These are phyloP conservation scores for Citrus maxima DNA, from an alignment of 345 rosid species.

Conservation along the genomic window DNA sequence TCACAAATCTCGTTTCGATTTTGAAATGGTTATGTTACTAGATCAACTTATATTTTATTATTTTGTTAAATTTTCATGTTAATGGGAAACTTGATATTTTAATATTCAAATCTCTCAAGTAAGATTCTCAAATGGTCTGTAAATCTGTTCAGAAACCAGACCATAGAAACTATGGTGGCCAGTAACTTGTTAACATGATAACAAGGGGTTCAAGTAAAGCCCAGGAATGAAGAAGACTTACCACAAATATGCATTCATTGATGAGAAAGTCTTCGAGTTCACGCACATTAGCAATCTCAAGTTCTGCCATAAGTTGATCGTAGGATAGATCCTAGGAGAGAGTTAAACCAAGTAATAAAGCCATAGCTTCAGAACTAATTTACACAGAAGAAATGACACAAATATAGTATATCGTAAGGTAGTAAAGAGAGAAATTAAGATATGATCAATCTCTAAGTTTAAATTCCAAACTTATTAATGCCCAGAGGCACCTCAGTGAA, in stretches of 20 bases:
- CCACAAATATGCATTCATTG: slow-evolving; percentile 44
- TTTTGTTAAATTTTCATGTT: neutral
- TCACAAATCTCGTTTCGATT: neutral
- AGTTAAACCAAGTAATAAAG: neutral
- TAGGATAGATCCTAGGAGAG: slow-evolving; percentile 32
- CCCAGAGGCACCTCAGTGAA: too few species aligned
- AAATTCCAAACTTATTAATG: too few species aligned
- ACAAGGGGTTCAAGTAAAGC: neutral
- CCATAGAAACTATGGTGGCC: neutral
- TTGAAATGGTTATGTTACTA: neutral
- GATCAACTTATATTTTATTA: neutral
- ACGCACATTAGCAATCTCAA: slow-evolving; percentile 39
- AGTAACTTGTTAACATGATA: slow-evolving; percentile 3
- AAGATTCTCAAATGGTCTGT: slow-evolving; percentile 3
- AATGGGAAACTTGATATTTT: neutral
- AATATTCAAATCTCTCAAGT: neutral
- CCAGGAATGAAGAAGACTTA: slow-evolving; percentile 17
- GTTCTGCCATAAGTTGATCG: slow-evolving; percentile 37
- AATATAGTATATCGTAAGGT: too few species aligned
- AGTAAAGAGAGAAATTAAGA: too few species aligned
- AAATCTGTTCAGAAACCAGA: neutral
- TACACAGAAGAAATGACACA: too few species aligned
- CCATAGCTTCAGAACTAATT: too few species aligned
- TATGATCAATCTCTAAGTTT: too few species aligned
- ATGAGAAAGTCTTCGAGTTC: slow-evolving; percentile 50